Evolutionary conservation across 805 yeast genomes (phyloP).

Genomic region (Yarrowia phangngaensis): DNA sequence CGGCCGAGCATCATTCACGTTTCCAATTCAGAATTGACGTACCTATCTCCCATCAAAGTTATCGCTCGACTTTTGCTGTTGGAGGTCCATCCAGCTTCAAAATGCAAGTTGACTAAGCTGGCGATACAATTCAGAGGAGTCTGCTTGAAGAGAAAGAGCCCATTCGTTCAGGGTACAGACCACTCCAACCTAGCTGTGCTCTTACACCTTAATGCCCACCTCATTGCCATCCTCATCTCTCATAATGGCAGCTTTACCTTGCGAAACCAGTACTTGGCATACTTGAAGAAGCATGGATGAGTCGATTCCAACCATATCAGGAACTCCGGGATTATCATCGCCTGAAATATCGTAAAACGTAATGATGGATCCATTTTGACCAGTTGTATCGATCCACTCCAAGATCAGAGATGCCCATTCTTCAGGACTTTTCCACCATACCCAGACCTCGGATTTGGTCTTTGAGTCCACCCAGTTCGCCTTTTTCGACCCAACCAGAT

Average conservation of each 20-base stretch:
- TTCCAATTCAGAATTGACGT: too few relatives aligned
- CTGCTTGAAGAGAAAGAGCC: too few relatives aligned
- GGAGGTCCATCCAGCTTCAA: too few relatives aligned
- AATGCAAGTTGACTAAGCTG: too few relatives aligned
- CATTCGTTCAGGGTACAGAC: too few relatives aligned
- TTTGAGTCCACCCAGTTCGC: constrained; percentile 52
- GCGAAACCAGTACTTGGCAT: constrained; percentile 55
- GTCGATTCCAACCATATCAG: constrained; percentile 64
- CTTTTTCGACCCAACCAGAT: constrained; percentile 53
- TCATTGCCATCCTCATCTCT: constrained; percentile 62
- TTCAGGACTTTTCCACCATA: constrained; percentile 67
- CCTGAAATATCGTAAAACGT: constrained; percentile 77
- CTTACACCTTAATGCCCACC: constrained; percentile 61
- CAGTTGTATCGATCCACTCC: constrained; percentile 72
- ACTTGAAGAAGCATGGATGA: constrained; percentile 51
- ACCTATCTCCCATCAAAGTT: too few relatives aligned
- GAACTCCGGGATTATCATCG: constrained; percentile 51
- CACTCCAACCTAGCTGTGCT: not conserved
- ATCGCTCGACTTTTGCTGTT: too few relatives aligned
- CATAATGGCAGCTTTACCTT: constrained; percentile 69
- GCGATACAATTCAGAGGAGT: too few relatives aligned
- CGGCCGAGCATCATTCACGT: too few relatives aligned
- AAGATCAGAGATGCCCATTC: constrained; percentile 62
- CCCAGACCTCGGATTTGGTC: constrained; percentile 37
- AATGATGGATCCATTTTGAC: constrained; percentile 70